Base-by-base conservation (phyloP, 2,329 filamentous ascomycete genomes). In the Tolypocladium inflatum region DNA sequence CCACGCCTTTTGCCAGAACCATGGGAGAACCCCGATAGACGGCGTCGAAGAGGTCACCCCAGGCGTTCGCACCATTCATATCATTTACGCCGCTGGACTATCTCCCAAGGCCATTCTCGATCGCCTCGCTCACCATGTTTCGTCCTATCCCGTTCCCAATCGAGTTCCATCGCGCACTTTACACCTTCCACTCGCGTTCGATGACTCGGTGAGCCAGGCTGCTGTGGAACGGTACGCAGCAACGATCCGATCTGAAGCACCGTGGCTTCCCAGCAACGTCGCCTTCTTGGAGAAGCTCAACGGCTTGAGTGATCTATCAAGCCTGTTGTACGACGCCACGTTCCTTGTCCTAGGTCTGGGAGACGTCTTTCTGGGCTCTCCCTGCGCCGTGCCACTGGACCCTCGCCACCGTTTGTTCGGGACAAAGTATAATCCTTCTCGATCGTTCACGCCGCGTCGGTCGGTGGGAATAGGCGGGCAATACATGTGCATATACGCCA, bases 251-350 rank as follows among this genome's bases (percentile, higher is more conserved):
- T 76, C 80, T 1, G 78, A 83, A 54, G 85, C 85, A 0, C 78
- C 81, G 0, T 88, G 85, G 65, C 73, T 87, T 0, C 85, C 85
- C 0, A 81, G 83, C 62, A 86, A 86, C 57, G 74, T 86, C 45
- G 74, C 79, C 1, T 88, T 87, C 58, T 61, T 77, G 3, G 66
- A 71, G 55, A 60, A 63, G 50, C 62, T 74, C 13, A 74, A 74
- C 58, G 70, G 66, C 0, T 60, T 73, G 19, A 60, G 65, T 2
- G 63, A 66, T 2, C 62, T 74, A 11, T 63, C 65, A 3, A 45
- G 61, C 4, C 35, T 69, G 2, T 30, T 74, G 19, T 42, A 63
- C 4, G 73, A 76, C 1, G 68, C 69, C 0, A 64, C 63, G 0
- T 75, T 72, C 15, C 64, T 75, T 2, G 70, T 74, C 3, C 60